Evolutionary conservation across 768 basidiomycete genomes (phyloP), one percentile per base, ranked within the genome.

Genomic region (Saitozyma podzolica): DNA sequence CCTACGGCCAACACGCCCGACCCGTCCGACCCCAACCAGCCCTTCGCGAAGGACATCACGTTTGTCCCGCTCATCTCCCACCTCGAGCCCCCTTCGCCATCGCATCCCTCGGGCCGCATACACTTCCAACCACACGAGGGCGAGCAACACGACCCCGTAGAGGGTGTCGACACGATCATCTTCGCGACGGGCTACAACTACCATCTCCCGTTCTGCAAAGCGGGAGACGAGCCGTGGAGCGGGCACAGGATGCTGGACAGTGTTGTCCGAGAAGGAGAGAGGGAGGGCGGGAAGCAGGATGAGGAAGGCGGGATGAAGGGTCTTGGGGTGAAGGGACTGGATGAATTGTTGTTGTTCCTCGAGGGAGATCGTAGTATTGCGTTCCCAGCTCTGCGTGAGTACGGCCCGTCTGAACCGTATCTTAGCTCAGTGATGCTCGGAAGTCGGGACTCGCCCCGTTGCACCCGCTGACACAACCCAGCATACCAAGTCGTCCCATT

Each of bases 401-500:
- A 20, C 20, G 17, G 16, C 20, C 1, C 20, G 37, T 17, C 49
- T 14, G 1, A 13, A 45, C n/a, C 16, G 19, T 2, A 9, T 53
- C 19, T 4, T 11, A 1, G 9, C 39, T 55, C 39, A 5, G 13
- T 52, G 17, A 52, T 29, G 29, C 29, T 29, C 29, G 29, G 2
- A 29, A 29, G 29, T 29, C 2, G 2, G 29, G 29, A 5, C 29
- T 29, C 29, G 29, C 2, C 2, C 2, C 29, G 29, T 29, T 29
- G 29, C 29, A 29, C 5, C 5, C 5, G 2, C 29, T 29, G 29
- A 29, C 29, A 29, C 56, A 52, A 19, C 42, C 1, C 61, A 79
- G 78, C 69, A 53, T 79, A 77, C 55, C 70, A 70, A 60, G 85
- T 90, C 20, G 83, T 83, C 0, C 92, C 92, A 3, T 84, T 94